Conservation (phyloP, 805 yeast genomes). For the Kuraishia borneana region DNA sequence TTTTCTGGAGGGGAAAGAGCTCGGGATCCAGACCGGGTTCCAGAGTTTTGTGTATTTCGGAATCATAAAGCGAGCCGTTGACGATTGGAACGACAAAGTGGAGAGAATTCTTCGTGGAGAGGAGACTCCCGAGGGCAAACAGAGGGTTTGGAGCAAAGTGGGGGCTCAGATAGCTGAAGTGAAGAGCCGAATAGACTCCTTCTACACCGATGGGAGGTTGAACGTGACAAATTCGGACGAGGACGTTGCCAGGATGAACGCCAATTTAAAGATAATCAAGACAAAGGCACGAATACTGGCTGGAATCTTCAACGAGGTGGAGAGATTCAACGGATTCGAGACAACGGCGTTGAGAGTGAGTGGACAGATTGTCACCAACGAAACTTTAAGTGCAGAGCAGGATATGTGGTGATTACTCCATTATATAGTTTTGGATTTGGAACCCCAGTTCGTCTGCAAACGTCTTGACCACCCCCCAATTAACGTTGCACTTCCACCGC, state of each 20-base stretch:
- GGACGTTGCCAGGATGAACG: slow-evolving; percentile 16
- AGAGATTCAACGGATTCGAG: slow-evolving; percentile 7
- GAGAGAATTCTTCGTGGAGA: slow-evolving; percentile 3
- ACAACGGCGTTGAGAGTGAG: not conserved
- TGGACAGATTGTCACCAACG: not conserved
- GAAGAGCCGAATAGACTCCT: slow-evolving; percentile 9
- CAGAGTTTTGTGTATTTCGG: slow-evolving; percentile 66
- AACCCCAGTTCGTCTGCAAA: slow-evolving; percentile 57
- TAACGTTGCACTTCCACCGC: slow-evolving; percentile 70
- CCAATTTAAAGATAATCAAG: slow-evolving; percentile 12
- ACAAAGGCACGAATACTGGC: slow-evolving; percentile 17
- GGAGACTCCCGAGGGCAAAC: slow-evolving; percentile 6
- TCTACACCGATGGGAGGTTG: slow-evolving; percentile 9
- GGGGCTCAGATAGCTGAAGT: slow-evolving; percentile 8
- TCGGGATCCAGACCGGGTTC: slow-evolving; percentile 72
- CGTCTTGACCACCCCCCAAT: slow-evolving; percentile 51
- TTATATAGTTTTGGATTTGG: slow-evolving; percentile 52
- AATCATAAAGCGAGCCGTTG: slow-evolving; percentile 41
- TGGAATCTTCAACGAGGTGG: slow-evolving; percentile 11
- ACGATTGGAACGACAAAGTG: slow-evolving; percentile 21
- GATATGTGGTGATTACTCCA: slow-evolving; percentile 23
- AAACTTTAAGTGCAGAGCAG: slow-evolving; percentile 11
- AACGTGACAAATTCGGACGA: slow-evolving; percentile 13
- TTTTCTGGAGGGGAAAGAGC: slow-evolving; percentile 67
- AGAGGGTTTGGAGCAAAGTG: slow-evolving; percentile 8